These are phyloP conservation scores for Pilatotrama ljubarskyi DNA, from an alignment of 768 basidiomycete species.

Conservation along the genomic window DNA sequence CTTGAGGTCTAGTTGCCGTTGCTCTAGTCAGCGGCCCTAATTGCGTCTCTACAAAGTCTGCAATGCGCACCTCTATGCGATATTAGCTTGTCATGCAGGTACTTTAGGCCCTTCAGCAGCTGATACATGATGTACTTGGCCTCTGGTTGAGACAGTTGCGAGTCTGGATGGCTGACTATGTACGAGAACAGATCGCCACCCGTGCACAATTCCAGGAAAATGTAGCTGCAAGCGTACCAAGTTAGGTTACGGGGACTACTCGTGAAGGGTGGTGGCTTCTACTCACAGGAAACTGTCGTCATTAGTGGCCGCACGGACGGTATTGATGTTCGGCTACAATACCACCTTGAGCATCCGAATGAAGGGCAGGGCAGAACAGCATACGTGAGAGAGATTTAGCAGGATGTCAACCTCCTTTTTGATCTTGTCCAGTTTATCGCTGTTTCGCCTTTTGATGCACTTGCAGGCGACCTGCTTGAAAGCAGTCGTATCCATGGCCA, in stretches of 20 bases:
- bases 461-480: slow-evolving; percentile 83
- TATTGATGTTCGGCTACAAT: slow-evolving; percentile 76
- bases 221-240: slow-evolving; percentile 49
- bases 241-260: background rate
- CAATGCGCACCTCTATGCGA: slow-evolving; percentile 71
- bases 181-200: slow-evolving; percentile 90
- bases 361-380: slow-evolving; percentile 13
- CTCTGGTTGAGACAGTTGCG: slow-evolving; percentile 72
- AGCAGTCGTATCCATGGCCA: slow-evolving; percentile 64
- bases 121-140: slow-evolving; percentile 85
- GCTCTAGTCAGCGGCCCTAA: too few relatives aligned
- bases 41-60: too few relatives aligned
- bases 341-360: background rate
- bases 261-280: background rate
- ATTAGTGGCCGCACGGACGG: slow-evolving; percentile 61
- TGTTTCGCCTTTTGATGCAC: slow-evolving; percentile 66
- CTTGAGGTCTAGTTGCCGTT: slow-evolving; percentile 74
- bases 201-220: slow-evolving; percentile 83
- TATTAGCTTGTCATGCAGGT: slow-evolving; percentile 70
- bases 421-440: slow-evolving; percentile 57
- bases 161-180: slow-evolving; percentile 60
- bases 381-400: slow-evolving; percentile 68
- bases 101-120: slow-evolving; percentile 65
- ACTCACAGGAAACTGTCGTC: slow-evolving; percentile 29
- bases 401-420: slow-evolving; percentile 82